Percentiles rank a stretch among this genome's conserved stretches.
Evolutionary conservation across 2,329 filamentous ascomycete genomes (phyloP).

Genomic region (Davidsoniella neocaledoniae): DNA sequence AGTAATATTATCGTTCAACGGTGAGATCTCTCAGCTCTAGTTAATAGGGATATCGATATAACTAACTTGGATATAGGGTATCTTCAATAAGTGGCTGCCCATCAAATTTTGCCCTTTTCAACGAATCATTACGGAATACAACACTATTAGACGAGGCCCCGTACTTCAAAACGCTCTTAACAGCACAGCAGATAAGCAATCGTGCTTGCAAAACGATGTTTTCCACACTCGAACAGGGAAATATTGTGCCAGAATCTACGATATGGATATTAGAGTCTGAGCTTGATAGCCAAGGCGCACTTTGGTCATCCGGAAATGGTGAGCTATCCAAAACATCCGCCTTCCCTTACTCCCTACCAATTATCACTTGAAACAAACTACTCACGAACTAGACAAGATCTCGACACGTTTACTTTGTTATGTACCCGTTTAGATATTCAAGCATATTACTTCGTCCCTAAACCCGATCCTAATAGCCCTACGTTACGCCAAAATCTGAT

Average conservation of each 20-base stretch:
- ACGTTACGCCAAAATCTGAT: slow-evolving; percentile 28
- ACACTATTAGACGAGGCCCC: slow-evolving; percentile 2
- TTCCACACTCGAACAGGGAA: slow-evolving; percentile 29
- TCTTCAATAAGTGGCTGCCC: slow-evolving; percentile 29
- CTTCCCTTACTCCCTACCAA: not conserved
- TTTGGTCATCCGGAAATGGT: slow-evolving; percentile 8
- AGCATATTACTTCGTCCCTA: slow-evolving; percentile 33
- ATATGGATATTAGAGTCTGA: slow-evolving; percentile 35
- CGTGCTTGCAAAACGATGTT: slow-evolving; percentile 30
- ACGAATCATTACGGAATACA: slow-evolving; percentile 26
- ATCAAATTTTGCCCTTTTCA: slow-evolving; percentile 27
- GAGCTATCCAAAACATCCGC: not conserved
- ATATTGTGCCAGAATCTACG: slow-evolving; percentile 29
- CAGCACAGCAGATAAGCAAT: slow-evolving; percentile 22
- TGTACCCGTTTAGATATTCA: slow-evolving; percentile 36
- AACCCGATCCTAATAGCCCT: slow-evolving; percentile 22
- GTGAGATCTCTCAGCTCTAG: slow-evolving; percentile 17
- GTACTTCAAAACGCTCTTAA: slow-evolving; percentile 8
- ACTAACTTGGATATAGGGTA: slow-evolving; percentile 17
- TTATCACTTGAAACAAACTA: not conserved
- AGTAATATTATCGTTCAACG: slow-evolving; percentile 35
- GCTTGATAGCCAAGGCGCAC: slow-evolving; percentile 27
- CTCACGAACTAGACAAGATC: not conserved
- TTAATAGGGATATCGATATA: slow-evolving; percentile 2
- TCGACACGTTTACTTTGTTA: slow-evolving; percentile 26